Percentiles rank a stretch among this genome's conserved stretches.
These are phyloP conservation scores for Xenoacremonium recifei DNA, from an alignment of 2,329 filamentous ascomycete genomes.

Conservation along the genomic window DNA sequence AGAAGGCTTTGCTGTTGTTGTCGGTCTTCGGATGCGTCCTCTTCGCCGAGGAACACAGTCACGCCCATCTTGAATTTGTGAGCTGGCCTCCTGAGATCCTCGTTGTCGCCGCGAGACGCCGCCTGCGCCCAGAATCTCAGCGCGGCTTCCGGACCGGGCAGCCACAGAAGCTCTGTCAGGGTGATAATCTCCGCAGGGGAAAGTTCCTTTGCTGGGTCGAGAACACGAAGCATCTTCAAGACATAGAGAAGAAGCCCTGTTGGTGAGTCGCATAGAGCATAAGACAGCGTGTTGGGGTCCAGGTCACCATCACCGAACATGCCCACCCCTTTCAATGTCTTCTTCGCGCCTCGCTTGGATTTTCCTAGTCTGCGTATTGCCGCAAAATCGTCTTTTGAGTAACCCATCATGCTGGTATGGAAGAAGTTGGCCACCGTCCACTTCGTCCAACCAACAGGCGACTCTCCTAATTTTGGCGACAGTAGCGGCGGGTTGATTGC, in stretches of 20 bases:
- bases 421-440: constrained; percentile 54
- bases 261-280: constrained; percentile 62
- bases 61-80: constrained; percentile 42
- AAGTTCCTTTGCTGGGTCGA: constrained; percentile 41
- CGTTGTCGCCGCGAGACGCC: constrained; percentile 32
- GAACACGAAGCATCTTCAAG: constrained; percentile 43
- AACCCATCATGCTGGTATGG: constrained; percentile 52
- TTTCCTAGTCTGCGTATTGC: constrained; percentile 32
- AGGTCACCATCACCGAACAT: constrained; percentile 29
- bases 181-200: constrained; percentile 56
- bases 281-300: constrained; percentile 56
- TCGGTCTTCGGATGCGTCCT: constrained; percentile 10
- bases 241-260: constrained; percentile 56
- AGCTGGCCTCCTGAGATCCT: constrained; percentile 17
- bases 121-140: constrained; percentile 56
- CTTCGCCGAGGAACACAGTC: constrained; percentile 46
- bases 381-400: constrained; percentile 50
- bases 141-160: constrained; percentile 62
- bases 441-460: constrained; percentile 51
- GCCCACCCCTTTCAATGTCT: constrained; percentile 21
- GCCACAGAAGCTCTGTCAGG: constrained; percentile 61
- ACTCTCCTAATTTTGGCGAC: constrained; percentile 43
- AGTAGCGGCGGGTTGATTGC: constrained; percentile 57
- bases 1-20: constrained; percentile 12
- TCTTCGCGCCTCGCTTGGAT: constrained; percentile 8